These are phyloP conservation scores for Oenanthe sinensis DNA, from an alignment of 129 eudicot species.

Conservation along the genomic window DNA sequence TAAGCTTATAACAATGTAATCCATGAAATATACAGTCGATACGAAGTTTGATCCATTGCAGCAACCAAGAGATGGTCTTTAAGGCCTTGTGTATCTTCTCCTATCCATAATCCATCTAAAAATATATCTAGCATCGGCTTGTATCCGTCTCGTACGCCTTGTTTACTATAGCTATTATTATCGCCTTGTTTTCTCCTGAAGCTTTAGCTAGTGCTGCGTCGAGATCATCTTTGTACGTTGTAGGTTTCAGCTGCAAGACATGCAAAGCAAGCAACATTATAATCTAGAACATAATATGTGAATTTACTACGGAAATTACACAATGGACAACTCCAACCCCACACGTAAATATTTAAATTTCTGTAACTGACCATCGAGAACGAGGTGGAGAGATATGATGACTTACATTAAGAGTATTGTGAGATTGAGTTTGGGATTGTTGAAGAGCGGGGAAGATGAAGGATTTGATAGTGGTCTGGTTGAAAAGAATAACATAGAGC, in stretches of 20 bases:
- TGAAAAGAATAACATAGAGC: constrained; percentile 6
- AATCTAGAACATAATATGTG: neutral
- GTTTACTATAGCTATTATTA: constrained; percentile 54
- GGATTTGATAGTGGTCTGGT: constrained; percentile 3
- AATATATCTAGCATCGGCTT: constrained; percentile 66
- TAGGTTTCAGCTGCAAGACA: constrained; percentile 14
- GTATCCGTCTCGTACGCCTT: constrained; percentile 69
- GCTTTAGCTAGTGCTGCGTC: constrained; percentile 47
- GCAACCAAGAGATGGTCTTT: constrained; percentile 46
- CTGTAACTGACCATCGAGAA: neutral
- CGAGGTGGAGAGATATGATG: neutral
- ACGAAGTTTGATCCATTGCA: constrained; percentile 66
- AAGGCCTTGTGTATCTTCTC: constrained; percentile 42
- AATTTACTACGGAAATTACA: no score
- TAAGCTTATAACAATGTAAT: constrained; percentile 58
- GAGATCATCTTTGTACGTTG: constrained; percentile 28
- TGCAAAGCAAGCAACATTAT: neutral
- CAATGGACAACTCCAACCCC: no score
- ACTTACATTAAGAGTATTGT: constrained; percentile 1
- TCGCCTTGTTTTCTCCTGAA: constrained; percentile 41
- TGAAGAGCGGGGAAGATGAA: neutral
- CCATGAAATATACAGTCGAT: constrained; percentile 42
- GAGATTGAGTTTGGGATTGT: neutral
- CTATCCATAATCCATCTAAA: constrained; percentile 67
- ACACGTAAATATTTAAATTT: neutral